phyloP scores from a whole-genome alignment of 108 stramenopile species.

The Skeletonema costatum region DNA sequence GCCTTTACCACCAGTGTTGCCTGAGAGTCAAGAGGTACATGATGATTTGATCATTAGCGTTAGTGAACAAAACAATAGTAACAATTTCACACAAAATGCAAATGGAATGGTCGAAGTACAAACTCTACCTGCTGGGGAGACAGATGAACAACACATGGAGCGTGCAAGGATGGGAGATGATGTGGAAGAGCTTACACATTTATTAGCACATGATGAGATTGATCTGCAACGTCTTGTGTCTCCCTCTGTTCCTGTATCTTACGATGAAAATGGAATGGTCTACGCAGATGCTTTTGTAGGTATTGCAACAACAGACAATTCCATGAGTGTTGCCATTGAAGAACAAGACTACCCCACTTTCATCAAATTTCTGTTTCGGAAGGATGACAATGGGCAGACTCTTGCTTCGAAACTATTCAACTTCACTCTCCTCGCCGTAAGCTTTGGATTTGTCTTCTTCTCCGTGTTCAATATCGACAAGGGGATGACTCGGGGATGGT shows the following conservation, averaged over 20 bases:
- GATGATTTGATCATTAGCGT: neutral
- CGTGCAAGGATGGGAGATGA: neutral
- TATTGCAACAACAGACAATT: neutral
- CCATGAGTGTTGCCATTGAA: neutral
- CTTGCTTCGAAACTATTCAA: constrained; percentile 75
- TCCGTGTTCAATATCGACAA: constrained; percentile 82
- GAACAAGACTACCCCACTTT: constrained; percentile 35
- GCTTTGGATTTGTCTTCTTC: constrained; percentile 76
- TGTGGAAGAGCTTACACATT: no score
- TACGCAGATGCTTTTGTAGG: constrained; percentile 18
- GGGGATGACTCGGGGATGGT: constrained; percentile 90
- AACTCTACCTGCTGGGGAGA: neutral
- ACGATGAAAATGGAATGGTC: constrained; percentile 31
- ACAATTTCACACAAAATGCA: neutral
- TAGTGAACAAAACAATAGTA: neutral
- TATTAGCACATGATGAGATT: neutral
- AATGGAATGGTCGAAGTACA: neutral
- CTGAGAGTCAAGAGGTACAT: neutral
- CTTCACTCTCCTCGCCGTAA: constrained; percentile 55
- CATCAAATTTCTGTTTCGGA: constrained; percentile 33
- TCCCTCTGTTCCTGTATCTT: constrained; percentile 31
- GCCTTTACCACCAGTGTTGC: neutral
- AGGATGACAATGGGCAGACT: constrained; percentile 43
- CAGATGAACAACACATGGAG: constrained; percentile 3
- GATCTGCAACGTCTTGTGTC: constrained; percentile 13